A percentile compares a stretch with the other conserved stretches of the same genome.
Conservation (phyloP, 352 stramenopile genomes). For the Peronospora tabacina region DNA sequence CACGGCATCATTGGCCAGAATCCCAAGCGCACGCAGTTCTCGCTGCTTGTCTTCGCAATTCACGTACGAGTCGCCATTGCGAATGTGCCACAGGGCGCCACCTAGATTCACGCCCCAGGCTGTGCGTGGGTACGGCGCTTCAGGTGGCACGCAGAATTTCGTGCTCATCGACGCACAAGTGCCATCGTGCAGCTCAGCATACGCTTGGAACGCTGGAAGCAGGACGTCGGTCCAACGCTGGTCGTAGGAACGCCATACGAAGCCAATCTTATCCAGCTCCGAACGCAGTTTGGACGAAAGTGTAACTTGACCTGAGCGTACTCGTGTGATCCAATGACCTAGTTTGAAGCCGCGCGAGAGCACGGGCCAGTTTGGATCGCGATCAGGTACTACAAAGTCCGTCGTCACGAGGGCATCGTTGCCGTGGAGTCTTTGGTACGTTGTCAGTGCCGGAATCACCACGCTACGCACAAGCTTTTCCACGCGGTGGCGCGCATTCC, state of each 20-base stretch:
- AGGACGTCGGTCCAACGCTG: constrained; percentile 56
- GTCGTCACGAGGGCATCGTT: constrained; percentile 45
- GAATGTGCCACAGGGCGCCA: constrained; percentile 75
- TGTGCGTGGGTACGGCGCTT: constrained; percentile 43
- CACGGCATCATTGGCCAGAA: constrained; percentile 29
- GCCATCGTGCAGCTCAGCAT: constrained; percentile 42
- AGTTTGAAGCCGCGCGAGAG: constrained; percentile 53
- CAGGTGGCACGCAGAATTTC: constrained; percentile 59
- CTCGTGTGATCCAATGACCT: constrained; percentile 66
- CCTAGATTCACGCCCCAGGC: constrained; percentile 71
- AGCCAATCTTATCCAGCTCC: constrained; percentile 54
- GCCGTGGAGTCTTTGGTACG: constrained; percentile 40
- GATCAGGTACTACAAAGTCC: constrained; percentile 65
- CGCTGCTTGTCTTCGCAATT: constrained; percentile 53
- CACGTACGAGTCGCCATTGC: constrained; percentile 74
- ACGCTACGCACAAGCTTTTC: constrained; percentile 45
- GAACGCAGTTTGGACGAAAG: constrained; percentile 34
- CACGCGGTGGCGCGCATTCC: constrained; percentile 68
- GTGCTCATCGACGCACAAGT: constrained; percentile 64
- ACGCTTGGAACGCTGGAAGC: constrained; percentile 56
- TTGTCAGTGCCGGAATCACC: constrained; percentile 50
- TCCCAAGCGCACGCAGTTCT: constrained; percentile 48
- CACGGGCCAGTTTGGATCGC: constrained; percentile 41
- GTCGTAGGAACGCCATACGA: constrained; percentile 71
- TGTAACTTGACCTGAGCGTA: constrained; percentile 38